Base-by-base conservation (phyloP, 345 rosid species). In the Hirschfeldia incana region DNA sequence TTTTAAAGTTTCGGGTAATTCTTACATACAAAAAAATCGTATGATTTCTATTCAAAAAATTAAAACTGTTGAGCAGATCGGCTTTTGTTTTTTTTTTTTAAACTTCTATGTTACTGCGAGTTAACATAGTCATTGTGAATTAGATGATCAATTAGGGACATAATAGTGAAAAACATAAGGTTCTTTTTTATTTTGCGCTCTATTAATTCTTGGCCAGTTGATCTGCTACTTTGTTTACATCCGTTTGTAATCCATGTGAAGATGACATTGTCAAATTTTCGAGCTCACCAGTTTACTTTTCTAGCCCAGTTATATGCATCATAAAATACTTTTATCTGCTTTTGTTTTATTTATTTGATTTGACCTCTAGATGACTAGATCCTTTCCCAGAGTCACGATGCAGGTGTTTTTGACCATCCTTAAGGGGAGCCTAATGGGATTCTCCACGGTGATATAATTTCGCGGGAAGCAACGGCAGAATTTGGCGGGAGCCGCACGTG, bases 361-460 rank as follows among this genome's bases (percentile, higher is more conserved):
- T 2, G 42, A 32, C 27, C 36, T 60, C 15, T 60, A 11, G 34
- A 60, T 29, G 13, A 13, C 33, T 13, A 5, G 36, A 61, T 61
- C 44, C 44, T 16, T 32, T 33, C 44, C 67, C 39, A 13, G 26
- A 63, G 5, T n/a, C 3, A 7, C 33, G 67, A n/a, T n/a, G 27
- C 42, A 16, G 42, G 27, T 63, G 67, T 33, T 32, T 64, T 3
- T 32, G 42, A 17, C 4, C 27, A 63, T 13, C 53, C 17, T 10
- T 2, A 37, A 49, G 63, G 77, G 21, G 21, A 21, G 77, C 77
- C 69, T 64, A 29, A 46, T 74, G 70, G 77, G 77, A 62, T 34
- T 65, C 8, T 65, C 49, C 46, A 3, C 28, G n/a, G 1, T 34
- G 49, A 8, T 16, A 36, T 64, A 16, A 16, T 15, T 13, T 34